Conservation (phyloP, 768 basidiomycete species). For the Pleurotus giganteus region DNA sequence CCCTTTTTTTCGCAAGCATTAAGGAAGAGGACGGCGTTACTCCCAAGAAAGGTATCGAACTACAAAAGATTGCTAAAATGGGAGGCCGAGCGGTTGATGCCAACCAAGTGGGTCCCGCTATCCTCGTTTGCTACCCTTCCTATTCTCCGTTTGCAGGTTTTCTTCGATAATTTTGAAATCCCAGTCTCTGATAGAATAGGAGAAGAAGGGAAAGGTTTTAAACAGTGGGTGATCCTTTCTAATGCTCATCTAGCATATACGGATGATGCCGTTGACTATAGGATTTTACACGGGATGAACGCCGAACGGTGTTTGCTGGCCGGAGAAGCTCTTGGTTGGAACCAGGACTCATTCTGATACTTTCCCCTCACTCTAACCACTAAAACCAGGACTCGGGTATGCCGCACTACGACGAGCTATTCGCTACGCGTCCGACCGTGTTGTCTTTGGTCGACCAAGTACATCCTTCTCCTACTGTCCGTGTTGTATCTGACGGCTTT, state of each 20-base stretch:
- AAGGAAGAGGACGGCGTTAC: constrained; percentile 11
- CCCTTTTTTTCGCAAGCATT: constrained; percentile 15
- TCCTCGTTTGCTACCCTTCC: too few relatives aligned
- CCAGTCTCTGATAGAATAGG: constrained; percentile 12
- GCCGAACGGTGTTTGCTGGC: constrained; percentile 18
- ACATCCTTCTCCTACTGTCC: background rate
- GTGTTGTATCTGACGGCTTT: background rate
- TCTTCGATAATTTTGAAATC: constrained; percentile 17
- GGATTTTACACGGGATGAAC: constrained; percentile 18
- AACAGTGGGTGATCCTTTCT: background rate
- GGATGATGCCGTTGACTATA: background rate
- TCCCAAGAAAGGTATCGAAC: constrained; percentile 10
- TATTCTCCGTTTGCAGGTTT: background rate
- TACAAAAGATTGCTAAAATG: constrained; percentile 17
- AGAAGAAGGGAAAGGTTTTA: constrained; percentile 15
- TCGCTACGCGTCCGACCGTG: constrained; percentile 13
- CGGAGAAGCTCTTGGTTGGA: constrained; percentile 15
- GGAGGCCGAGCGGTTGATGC: constrained; percentile 18
- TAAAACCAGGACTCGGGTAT: constrained; percentile 12
- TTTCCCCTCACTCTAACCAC: background rate
- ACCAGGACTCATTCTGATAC: background rate
- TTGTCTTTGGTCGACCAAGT: constrained; percentile 16
- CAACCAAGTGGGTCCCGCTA: constrained; percentile 13
- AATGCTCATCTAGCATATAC: background rate
- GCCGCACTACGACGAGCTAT: constrained; percentile 13